These are phyloP conservation scores for Pichia exigua DNA, from an alignment of 805 yeast species.

Conservation along the genomic window DNA sequence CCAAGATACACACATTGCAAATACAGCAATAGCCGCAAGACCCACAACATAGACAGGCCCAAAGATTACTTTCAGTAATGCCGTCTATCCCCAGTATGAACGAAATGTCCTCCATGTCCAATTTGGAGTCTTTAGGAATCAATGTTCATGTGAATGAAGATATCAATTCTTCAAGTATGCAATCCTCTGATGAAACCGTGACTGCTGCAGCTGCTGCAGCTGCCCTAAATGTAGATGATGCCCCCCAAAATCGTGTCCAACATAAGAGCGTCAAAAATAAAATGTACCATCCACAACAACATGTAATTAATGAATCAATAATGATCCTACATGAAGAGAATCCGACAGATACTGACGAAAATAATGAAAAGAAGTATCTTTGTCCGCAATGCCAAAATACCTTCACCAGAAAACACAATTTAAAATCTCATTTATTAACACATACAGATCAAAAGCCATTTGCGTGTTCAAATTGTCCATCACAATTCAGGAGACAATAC, in stretches of 20 bases:
- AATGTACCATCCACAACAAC: neutral
- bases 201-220: slow-evolving; percentile 3
- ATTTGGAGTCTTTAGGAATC: neutral
- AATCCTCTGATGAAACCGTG: neutral
- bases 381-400: slow-evolving; percentile 57
- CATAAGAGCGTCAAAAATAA: neutral
- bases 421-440: slow-evolving; percentile 63
- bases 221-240: slow-evolving; percentile 6
- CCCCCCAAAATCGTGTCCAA: neutral
- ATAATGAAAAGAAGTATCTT: slow-evolving; percentile 30
- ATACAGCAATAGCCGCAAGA: neutral
- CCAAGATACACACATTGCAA: neutral
- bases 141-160: neutral
- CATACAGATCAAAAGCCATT: slow-evolving; percentile 62
- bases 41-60: too few relatives aligned
- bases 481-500: slow-evolving; percentile 62
- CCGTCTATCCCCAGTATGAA: neutral
- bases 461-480: slow-evolving; percentile 51
- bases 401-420: slow-evolving; percentile 66
- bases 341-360: neutral
- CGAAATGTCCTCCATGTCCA: neutral
- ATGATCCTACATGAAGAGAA: neutral
- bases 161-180: neutral
- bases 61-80: too few relatives aligned
- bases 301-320: neutral